Base-by-base conservation (phyloP, 345 rosid genomes). In the Rhodomyrtus tomentosa region DNA sequence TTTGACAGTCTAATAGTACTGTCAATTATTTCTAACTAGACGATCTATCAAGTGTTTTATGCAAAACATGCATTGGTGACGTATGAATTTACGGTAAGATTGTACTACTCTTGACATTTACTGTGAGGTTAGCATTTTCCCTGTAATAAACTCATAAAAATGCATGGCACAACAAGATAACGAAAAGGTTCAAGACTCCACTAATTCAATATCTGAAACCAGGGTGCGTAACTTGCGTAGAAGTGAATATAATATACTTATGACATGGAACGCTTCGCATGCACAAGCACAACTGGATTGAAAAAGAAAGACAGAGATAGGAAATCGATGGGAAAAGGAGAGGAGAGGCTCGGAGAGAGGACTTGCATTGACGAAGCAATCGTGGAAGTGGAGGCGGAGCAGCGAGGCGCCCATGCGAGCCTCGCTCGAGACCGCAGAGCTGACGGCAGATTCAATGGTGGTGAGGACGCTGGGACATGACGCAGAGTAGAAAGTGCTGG, bases 381-480 rank as follows among this genome's bases (percentile, higher is more conserved):
- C 94, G 49, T 93, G 95, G 85, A 92, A 93, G 83, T 93, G 94
- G 27, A 93, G 92, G 79, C 94, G 93, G 81, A 91, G 89, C 81
- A 93, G 87, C 40, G 93, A 92, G 27, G 95, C 95, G 2, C 91
- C 93, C 90, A 93, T 91, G 84, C 95, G 93, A 45, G 90, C 74
- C 86, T 92, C 94, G 0, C 82, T 89, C 13, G 84, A 80, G 10
- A 92, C 87, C 3, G 93, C 96, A 8, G 89, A 85, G 76, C 81
- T 81, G 42, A 91, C 89, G 2, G 73, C 90, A 25, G 85, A 58
- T 42, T 88, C 81, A 22, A 93, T 93, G 62, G 85, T 89, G 83
- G 86, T 51, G 9, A 90, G 84, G 49, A 90, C 93, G 7, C 53
- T 83, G 10, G 90, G 90, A 81, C 96, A 93, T 6, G 91, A 80